These are phyloP conservation scores for Vaccinium darrowii DNA, from an alignment of 148 eudicot genomes.

Conservation along the genomic window DNA sequence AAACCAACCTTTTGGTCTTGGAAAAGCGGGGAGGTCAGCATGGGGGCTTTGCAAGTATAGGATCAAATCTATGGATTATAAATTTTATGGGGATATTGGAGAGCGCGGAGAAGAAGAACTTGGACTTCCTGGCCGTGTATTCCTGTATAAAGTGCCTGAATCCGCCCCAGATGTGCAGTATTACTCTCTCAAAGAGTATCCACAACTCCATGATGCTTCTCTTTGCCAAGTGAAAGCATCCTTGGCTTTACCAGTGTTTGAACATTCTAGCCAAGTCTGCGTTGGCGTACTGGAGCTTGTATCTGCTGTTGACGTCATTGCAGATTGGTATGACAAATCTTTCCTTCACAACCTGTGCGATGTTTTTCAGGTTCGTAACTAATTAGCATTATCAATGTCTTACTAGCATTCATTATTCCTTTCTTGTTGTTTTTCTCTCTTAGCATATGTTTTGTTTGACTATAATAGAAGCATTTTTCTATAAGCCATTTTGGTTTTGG, in stretches of 20 bases:
- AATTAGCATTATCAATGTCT: no score
- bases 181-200: not conserved
- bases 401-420: no score
- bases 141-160: not conserved
- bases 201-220: not conserved
- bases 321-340: no score
- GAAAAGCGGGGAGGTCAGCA: no score
- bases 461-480: not conserved
- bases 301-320: no score
- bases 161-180: no score
- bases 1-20: no score
- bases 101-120: not conserved
- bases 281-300: not conserved
- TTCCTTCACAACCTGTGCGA: no score
- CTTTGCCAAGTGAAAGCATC: not conserved
- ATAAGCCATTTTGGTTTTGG: not conserved
- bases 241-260: not conserved
- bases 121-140: not conserved
- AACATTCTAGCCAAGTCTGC: not conserved
- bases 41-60: not conserved
- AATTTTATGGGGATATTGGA: not conserved
- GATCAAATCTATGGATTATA: not conserved
- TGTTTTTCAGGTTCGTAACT: no score
- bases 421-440: not conserved
- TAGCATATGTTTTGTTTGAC: not conserved